Evolutionary conservation across 2,329 filamentous ascomycete genomes (phyloP), one percentile per base, ranked within the genome.

Genomic region (Ceratocystis cubensis): DNA sequence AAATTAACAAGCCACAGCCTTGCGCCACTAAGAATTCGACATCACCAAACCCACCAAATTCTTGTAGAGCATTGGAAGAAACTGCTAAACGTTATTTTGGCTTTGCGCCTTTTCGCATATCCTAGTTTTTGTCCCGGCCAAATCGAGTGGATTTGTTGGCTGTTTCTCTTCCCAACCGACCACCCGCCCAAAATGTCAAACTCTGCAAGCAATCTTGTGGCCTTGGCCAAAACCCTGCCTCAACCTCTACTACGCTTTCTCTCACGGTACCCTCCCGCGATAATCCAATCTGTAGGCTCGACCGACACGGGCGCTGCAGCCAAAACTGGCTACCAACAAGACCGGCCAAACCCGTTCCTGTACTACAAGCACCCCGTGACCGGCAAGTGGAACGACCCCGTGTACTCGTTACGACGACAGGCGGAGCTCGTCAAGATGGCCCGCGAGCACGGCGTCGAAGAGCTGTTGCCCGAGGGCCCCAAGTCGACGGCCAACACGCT

Each of bases 381-480:
- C 0, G 88, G 89, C 25, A 85, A 83, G 75, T 96, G 91, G 90
- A 87, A 91, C 71, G 84, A 91, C 70, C 90, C 94, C 0, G 82
- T 86, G 66, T 92, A 87, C 78, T 95, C 91, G 4, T 81, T 96
- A 71, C 84, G 94, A 66, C 84, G 89, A 69, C 94, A 99, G 80
- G 92, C 92, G 28, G 89, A 96, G 72, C 82, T 99, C 28, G 88
- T 94, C 72, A 95, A 96, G 78, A 76, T 97, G 72, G 91, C 94
- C 3, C 79, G 83, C 67, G 80, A 88, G 72, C 82, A 92, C 75
- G 88, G 89, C 65, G 87, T 96, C 2, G 88, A 92, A 75, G 86
- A 91, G 69, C 78, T 96, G 71, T 77, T 96, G 68, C 92, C 92
- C 0, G 83, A 82, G 71, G 88, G 88, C 10, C 80, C 80, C 67